Evolutionary conservation across 2,329 filamentous ascomycete species (phyloP), one percentile per base, ranked within the genome.

Genomic region (Escovopsis sp.): DNA sequence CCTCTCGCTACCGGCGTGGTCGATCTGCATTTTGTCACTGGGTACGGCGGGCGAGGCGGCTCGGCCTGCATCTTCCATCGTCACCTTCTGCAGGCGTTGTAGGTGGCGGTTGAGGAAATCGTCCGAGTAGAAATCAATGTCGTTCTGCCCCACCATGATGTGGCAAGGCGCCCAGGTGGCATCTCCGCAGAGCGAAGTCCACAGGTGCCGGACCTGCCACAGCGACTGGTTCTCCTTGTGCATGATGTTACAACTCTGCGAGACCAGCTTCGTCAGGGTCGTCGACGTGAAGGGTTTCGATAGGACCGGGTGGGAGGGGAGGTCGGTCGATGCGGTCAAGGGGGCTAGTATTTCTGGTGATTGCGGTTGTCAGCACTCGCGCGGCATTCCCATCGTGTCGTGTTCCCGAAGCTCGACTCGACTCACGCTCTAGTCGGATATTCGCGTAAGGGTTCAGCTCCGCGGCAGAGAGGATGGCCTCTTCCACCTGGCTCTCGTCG

Each of bases 401-500:
- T 20, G 20, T 20, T 20, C 20, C 20, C 20, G 20, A 10, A 35
- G 15, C 31, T 15, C 32, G 15, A 63, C 31, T 15, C 32, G 15
- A 63, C 77, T 42, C 61, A 87, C 82, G 70, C 61, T 87, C 80
- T 42, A 88, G 64, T 37, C 71, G 74, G 37, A 87, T 72, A 41
- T 78, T 76, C 39, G 78, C 71, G 55, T 88, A 91, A 0, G 84
- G 82, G 51, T 91, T 79, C 39, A 80, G 70, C 48, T 84, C 78
- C 31, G 77, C 71, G n/a, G 77, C 76, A 4, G 72, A 63, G 37
- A 74, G 68, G 39, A 74, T 64, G 35, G 77, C 78, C 39, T 79
- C 74, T 47, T 71, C 70, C 16, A 76, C 58, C 43, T 70, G 71
- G 35, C 79, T 74, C 43, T 83, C 74, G 46, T 84, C 79, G 45